Evolutionary conservation across 768 basidiomycete genomes (phyloP), one percentile per base, ranked within the genome.

Genomic region (Leccinum sublutescens): DNA sequence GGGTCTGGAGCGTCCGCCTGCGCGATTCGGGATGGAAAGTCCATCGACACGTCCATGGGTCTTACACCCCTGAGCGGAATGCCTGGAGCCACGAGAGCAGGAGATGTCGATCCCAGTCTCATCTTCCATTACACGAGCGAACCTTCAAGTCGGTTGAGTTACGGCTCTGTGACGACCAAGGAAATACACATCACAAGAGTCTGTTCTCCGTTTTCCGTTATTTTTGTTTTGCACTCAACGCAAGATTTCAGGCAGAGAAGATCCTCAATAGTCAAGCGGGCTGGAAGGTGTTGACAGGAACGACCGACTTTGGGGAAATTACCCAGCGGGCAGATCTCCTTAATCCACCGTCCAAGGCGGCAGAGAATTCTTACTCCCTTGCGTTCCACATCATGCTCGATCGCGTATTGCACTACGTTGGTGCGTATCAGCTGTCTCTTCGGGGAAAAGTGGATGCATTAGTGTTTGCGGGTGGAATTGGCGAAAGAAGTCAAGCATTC

Each of bases 1-100:
- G 94, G 94, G 5, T 91, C 91, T n/a, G 95, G 95, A 14, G 94
- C 93, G 0, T 92, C 88, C 14, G 84, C 82, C 14, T 94, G 92
- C 71, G 85, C 85, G 17, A 87, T 96, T 70, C 79, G 80, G 52
- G 68, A 78, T 40, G 95, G 95, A 21, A 75, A 81, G 59, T 91
- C 89, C 21, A 79, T 88, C 62, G 92, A 96, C 72, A 95, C 93
- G 1, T 87, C 85, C 38, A 97, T 97, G 95, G 43, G 93, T 3
- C 81, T 97, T 38, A 95, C 95, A 1, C 94, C 93, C 4, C 74
- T 94, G n/a, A 85, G 85, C 56, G 93, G 93, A 2, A 77, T 96
- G 0, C 93, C 94, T 4, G 94, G 95, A 15, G 93, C 91, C 2
- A 95, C 94, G 1, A 86, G 95, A 52, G 83, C 86, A 14, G 94